Conservation (phyloP, 441 rosid genomes). For the Populus hybrid region DNA sequence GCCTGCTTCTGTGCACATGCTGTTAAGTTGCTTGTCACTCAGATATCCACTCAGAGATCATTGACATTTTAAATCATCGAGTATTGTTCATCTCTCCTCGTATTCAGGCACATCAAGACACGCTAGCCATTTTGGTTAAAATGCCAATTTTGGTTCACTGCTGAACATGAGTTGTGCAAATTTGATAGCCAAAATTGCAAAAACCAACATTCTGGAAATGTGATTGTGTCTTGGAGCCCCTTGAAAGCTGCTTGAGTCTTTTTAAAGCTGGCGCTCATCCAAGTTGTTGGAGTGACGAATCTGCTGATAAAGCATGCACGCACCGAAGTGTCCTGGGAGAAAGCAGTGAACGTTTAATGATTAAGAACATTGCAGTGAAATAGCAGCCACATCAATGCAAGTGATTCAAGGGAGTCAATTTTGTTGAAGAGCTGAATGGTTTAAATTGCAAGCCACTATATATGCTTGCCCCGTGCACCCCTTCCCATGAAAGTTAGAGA, state of each 20-base stretch:
- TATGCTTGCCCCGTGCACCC: too few relatives aligned
- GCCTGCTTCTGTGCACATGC: constrained; percentile 41
- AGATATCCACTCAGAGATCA: constrained; percentile 14
- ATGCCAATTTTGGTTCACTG: not conserved
- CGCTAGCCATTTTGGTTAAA: not conserved
- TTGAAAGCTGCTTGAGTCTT: not conserved
- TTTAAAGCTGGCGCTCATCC: not conserved
- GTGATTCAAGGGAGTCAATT: too few relatives aligned
- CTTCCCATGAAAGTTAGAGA: too few relatives aligned
- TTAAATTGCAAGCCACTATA: too few relatives aligned
- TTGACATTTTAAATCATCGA: constrained; percentile 6
- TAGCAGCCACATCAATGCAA: too few relatives aligned
- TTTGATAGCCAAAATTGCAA: not conserved
- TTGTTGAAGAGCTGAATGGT: too few relatives aligned
- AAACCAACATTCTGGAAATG: not conserved
- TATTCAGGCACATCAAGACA: not conserved
- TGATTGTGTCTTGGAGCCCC: not conserved
- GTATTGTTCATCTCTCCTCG: not conserved
- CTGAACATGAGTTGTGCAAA: not conserved
- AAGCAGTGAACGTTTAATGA: not conserved
- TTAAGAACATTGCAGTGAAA: not conserved
- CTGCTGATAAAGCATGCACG: not conserved
- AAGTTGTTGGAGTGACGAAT: not conserved
- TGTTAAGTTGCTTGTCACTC: constrained; percentile 30
- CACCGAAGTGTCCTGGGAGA: not conserved